Evolutionary conservation across 2,329 filamentous ascomycete species (phyloP).

Genomic region (Epichloe hybrida): DNA sequence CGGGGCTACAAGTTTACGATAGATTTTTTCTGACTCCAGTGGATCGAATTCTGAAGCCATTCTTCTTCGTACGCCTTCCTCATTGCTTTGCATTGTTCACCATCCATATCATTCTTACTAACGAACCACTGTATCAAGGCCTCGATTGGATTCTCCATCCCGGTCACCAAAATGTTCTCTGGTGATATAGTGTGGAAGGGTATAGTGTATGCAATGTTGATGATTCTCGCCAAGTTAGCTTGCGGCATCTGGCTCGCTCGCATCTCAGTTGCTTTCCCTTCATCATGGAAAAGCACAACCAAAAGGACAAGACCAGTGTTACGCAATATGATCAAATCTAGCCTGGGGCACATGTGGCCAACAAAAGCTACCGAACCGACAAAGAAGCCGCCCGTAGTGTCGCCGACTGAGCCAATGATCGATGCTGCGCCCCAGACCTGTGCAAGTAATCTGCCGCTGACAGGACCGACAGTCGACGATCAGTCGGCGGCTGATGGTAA

Average conservation of each 20-base stretch:
- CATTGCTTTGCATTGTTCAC: neutral
- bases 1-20: conserved; percentile 19
- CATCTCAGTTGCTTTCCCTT: conserved; percentile 2
- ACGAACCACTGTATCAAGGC: neutral
- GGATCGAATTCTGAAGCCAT: conserved; percentile 46
- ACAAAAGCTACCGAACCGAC: neutral
- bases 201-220: conserved; percentile 56
- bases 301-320: neutral
- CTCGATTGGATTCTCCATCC: conserved; percentile 65
- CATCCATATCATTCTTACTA: neutral
- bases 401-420: neutral
- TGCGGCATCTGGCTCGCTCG: conserved; percentile 46
- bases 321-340: neutral
- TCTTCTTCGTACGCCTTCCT: conserved; percentile 48
- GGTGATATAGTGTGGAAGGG: conserved; percentile 56
- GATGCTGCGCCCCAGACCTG: neutral
- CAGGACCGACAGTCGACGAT: neutral
- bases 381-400: neutral
- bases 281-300: neutral
- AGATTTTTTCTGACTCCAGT: conserved; percentile 26
- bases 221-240: conserved; percentile 48
- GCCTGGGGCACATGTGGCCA: neutral
- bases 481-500: neutral
- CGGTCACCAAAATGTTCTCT: conserved; percentile 55
- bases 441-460: neutral